These are phyloP conservation scores for Triticum urartu DNA, from an alignment of 176 grass and related monocot species.

Conservation along the genomic window DNA sequence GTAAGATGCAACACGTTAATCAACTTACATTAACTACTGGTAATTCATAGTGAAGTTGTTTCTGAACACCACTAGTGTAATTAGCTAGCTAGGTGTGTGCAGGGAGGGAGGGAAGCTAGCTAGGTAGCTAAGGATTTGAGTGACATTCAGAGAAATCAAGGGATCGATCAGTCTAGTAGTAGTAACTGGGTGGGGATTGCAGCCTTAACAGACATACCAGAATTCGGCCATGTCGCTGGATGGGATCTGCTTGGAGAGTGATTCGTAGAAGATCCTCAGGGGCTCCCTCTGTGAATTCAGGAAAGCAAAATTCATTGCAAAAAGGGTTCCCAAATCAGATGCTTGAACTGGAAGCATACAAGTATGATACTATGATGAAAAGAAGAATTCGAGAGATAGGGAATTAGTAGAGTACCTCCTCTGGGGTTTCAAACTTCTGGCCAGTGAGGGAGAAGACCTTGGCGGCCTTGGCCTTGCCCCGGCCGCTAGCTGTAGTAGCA, in stretches of 20 bases:
- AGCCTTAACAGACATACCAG: conserved; percentile 35
- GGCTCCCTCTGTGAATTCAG: conserved; percentile 59
- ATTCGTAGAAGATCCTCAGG: conserved; percentile 96
- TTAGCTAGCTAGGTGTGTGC: too few relatives aligned
- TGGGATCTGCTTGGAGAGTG: conserved; percentile 83
- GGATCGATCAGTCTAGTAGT: too few relatives aligned
- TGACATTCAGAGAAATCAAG: too few relatives aligned
- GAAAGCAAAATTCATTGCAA: too few relatives aligned
- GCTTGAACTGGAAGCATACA: background rate
- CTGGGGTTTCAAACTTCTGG: conserved; percentile 90
- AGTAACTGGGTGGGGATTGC: too few relatives aligned
- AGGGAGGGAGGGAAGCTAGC: too few relatives aligned
- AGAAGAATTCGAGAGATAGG: background rate
- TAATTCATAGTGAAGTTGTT: too few relatives aligned
- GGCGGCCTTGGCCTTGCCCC: conserved; percentile 32
- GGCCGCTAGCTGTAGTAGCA: too few relatives aligned
- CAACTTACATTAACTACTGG: too few relatives aligned
- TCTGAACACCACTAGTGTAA: too few relatives aligned
- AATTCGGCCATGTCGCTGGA: conserved; percentile 93
- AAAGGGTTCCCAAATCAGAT: background rate
- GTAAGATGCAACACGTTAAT: too few relatives aligned
- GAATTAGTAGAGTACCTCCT: conserved; percentile 45
- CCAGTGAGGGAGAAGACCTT: conserved; percentile 84
- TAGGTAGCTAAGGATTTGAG: too few relatives aligned
- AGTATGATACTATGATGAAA: background rate